A percentile compares a stretch with the other conserved stretches of the same genome.
phyloP scores from a whole-genome alignment of 2,329 filamentous ascomycete genomes.

The Microdochium trichocladiopsis region DNA sequence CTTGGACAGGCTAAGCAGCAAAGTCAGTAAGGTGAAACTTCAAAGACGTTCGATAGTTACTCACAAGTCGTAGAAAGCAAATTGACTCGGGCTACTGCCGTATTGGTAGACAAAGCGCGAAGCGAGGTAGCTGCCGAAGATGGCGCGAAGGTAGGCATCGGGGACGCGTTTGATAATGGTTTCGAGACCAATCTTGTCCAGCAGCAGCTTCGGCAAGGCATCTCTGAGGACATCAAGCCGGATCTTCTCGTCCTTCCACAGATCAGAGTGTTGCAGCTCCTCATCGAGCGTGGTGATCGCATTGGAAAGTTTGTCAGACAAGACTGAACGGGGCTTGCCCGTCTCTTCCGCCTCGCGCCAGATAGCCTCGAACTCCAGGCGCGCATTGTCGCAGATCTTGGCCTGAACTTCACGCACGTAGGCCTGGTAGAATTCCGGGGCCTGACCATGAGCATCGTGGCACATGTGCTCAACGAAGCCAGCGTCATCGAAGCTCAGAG shows the following conservation, averaged over 20 bases:
- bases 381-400: slow-evolving; percentile 85
- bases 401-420: slow-evolving; percentile 91
- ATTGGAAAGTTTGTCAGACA: slow-evolving; percentile 83
- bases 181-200: slow-evolving; percentile 86
- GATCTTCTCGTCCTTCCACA: slow-evolving; percentile 80
- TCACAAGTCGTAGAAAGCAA: slow-evolving; percentile 98
- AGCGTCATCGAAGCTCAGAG: slow-evolving; percentile 85
- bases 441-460: slow-evolving; percentile 61
- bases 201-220: slow-evolving; percentile 75
- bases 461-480: slow-evolving; percentile 94
- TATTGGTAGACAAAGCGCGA: slow-evolving; percentile 96
- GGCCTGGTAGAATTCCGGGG: slow-evolving; percentile 83
- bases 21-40: slow-evolving; percentile 23
- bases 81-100: slow-evolving; percentile 86
- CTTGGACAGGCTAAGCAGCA: slow-evolving; percentile 51
- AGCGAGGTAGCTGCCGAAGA: slow-evolving; percentile 93
- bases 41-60: too few relatives aligned
- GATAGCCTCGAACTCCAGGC: slow-evolving; percentile 94
- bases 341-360: slow-evolving; percentile 90
- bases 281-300: slow-evolving; percentile 97
- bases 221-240: slow-evolving; percentile 73
- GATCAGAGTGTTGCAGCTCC: slow-evolving; percentile 85
- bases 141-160: slow-evolving; percentile 84
- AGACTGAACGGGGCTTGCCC: slow-evolving; percentile 70
- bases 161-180: slow-evolving; percentile 83